phyloP scores from a whole-genome alignment of 2,329 filamentous ascomycete genomes.

The Botrytis galanthina region DNA sequence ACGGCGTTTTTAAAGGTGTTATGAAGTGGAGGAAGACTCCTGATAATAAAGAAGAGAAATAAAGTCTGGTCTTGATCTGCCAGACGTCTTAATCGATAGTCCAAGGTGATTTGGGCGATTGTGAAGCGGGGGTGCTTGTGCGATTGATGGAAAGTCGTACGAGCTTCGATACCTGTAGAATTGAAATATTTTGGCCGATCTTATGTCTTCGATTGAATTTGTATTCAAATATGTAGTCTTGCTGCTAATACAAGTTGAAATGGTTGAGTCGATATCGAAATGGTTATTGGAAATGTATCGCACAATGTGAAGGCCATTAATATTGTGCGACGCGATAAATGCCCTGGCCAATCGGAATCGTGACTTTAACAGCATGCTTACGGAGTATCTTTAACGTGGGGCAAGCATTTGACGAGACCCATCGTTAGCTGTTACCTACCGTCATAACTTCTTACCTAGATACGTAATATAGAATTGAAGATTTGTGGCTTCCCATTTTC shows the following conservation, averaged over 20 bases:
- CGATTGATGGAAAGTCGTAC: not conserved
- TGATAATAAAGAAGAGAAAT: constrained; percentile 20
- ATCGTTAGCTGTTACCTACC: not conserved
- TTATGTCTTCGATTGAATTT: not conserved
- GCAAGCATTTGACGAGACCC: constrained; percentile 8
- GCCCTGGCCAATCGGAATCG: not conserved
- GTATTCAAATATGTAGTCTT: not conserved
- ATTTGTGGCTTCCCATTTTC: not conserved
- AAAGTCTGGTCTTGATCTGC: constrained; percentile 19
- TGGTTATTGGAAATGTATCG: not conserved
- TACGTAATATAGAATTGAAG: not conserved
- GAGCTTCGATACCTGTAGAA: not conserved
- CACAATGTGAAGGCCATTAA: not conserved
- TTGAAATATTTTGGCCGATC: not conserved
- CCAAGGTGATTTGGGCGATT: constrained; percentile 7
- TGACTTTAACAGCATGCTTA: constrained; percentile 3
- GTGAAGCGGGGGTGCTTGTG: constrained; percentile 5
- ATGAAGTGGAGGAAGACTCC: constrained; percentile 49
- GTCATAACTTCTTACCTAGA: not conserved
- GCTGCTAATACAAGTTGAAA: not conserved
- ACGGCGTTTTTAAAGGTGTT: constrained; percentile 89
- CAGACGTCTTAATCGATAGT: constrained; percentile 15
- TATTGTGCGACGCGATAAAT: constrained; percentile 7
- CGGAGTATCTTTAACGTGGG: not conserved
- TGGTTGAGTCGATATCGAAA: not conserved